Evolutionary conservation across 768 basidiomycete species (phyloP), one percentile per base, ranked within the genome.

Genomic region (Rhodosporidiobolus sp.): DNA sequence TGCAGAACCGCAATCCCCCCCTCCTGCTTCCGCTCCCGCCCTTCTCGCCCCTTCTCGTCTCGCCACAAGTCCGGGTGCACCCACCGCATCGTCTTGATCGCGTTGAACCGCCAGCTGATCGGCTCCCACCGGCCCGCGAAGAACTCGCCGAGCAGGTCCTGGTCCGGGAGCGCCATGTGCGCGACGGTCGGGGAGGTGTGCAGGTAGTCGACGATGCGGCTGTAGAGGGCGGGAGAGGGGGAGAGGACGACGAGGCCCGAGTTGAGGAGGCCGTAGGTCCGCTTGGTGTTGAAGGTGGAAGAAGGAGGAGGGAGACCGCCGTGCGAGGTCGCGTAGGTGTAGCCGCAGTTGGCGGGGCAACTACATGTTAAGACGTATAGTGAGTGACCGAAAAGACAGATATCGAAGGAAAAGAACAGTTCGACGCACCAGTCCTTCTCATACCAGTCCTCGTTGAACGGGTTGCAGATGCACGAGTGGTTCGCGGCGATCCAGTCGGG

Each of bases 401-500:
- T 19, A 58, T 28, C 5, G 35, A 6, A 43, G n/a, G 43, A 49
- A 26, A 64, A 53, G 60, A 59, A 16, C 38, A 50, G 61, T n/a
- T n/a, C n/a, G n/a, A 30, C 74, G 79, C 65, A 85, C 95, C 95
- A 99, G 79, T 97, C 94, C 6, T 81, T 77, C 12, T 94, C 94
- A 82, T 99, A 99, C 80, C 93, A 91, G 5, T 84, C 72, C 28
- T 94, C 79, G 78, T 87, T 88, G 53, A 88, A 86, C 8, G 94
- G 95, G 81, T 99, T 99, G 83, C 95, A 99, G 9, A 92, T 88
- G 79, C 95, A 99, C 17, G 87, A 93, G 75, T 95, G 94, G 0
- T 83, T 86, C 2, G 93, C 93, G 10, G 92, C 95, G 69, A 97
- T 94, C 81, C 88, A 87, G 73, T 88, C 90, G 28, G 64, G 5